Evolutionary conservation across 441 rosid genomes (phyloP).

Genomic region (Aleurites moluccanus): DNA sequence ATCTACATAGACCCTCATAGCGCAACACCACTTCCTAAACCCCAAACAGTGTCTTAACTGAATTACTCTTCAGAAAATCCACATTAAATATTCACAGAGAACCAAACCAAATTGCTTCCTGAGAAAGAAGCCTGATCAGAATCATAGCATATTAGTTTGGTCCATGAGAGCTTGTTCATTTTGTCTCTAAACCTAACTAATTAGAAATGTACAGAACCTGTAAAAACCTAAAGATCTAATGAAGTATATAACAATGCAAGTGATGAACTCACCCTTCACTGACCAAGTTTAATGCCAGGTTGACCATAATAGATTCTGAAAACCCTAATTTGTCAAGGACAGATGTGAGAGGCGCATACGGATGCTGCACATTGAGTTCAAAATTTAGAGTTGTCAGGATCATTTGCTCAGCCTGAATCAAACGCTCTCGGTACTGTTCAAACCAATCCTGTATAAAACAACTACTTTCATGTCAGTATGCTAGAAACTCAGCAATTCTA

Average conservation of each 20-base stretch:
- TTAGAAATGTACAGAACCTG: conserved; percentile 24
- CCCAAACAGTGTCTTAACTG: conserved; percentile 23
- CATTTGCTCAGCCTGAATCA: conserved; percentile 73
- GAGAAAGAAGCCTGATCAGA: conserved; percentile 29
- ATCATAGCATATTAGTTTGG: conserved; percentile 18
- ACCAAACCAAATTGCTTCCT: conserved; percentile 31
- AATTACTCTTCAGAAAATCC: conserved; percentile 27
- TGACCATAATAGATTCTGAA: conserved; percentile 60
- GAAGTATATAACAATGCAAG: conserved; percentile 14
- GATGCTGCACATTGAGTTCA: conserved; percentile 79
- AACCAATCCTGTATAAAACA: conserved; percentile 67
- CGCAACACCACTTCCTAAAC: conserved; percentile 27
- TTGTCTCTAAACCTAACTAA: conserved; percentile 25
- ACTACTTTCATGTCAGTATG: conserved; percentile 23
- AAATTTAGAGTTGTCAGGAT: conserved; percentile 71
- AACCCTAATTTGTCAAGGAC: conserved; percentile 68
- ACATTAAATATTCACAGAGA: conserved; percentile 4
- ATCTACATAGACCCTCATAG: conserved; percentile 28
- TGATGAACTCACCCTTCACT: conserved; percentile 70
- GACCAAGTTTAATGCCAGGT: conserved; percentile 73
- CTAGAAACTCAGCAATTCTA: background rate
- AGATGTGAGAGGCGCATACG: conserved; percentile 63
- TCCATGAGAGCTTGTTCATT: conserved; percentile 19
- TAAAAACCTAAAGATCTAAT: conserved; percentile 12
- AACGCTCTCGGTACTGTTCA: conserved; percentile 71